Evolutionary conservation across 225 moss, liverwort and hornwort species (phyloP), one percentile per base, ranked within the genome.

Genomic region (Neckera pumila): DNA sequence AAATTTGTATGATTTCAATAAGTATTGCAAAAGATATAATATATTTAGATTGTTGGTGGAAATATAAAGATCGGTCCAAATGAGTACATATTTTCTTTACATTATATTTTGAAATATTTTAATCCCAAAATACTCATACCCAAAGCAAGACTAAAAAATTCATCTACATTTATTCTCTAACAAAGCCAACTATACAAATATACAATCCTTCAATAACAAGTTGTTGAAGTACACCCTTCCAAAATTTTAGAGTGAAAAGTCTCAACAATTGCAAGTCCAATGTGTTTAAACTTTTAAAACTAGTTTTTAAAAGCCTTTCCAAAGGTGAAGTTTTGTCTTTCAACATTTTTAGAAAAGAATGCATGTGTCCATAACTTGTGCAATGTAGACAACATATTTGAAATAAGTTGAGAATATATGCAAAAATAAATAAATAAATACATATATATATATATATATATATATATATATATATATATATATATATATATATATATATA

Each of bases 21-120:
- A 30, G 3, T 74, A 31, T 47, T 47, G 31, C 2, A 47, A 47
- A 20, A 75, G 4, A 12, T 7, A 12, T 49, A 1, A 47, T 49
- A 4, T 19, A 19, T 47, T 49, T 6, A 31, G 2, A 20, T 75
- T 49, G 31, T 31, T 49, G 4, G 2, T 75, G 20, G 1, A 75
- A 31, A 47, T 30, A 18, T 2, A 30, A 17, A 2, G 7, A 30
- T 17, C 0, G 0, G 5, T 43, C 1, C 3, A 19, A 31, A 18
- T 47, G 6, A 47, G 19, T 6, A 19, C 6, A 45, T 19, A 11
- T 30, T 73, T 47, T 19, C 1, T 11, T 47, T 31, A 31, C 4
- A 47, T 18, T 7, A 4, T 7, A 74, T 7, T 74, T 47, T 31
- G 19, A 47, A 74, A 2, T 11, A 10, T 6, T 27, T 72, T 6